These are phyloP conservation scores for Knufia fluminis DNA, from an alignment of 2,329 filamentous ascomycete species.

Conservation along the genomic window DNA sequence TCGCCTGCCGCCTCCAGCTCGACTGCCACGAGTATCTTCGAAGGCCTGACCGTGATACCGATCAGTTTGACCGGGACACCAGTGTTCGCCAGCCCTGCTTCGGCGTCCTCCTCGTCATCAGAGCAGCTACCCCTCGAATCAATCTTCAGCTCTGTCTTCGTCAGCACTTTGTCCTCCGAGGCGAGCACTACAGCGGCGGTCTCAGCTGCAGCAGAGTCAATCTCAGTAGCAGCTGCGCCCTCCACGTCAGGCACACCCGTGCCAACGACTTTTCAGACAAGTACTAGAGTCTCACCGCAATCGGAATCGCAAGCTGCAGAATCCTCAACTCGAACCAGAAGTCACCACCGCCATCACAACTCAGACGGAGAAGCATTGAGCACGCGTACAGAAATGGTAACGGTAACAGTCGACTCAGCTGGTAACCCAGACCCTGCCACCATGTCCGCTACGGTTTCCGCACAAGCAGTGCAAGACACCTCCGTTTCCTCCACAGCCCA, in stretches of 20 bases:
- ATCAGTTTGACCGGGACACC: background rate
- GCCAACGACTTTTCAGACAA: background rate
- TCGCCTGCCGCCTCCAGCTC: background rate
- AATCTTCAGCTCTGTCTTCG: background rate
- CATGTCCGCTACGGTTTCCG: background rate
- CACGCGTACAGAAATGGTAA: background rate
- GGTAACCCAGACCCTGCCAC: background rate
- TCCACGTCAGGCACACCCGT: background rate
- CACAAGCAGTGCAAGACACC: slow-evolving; percentile 1
- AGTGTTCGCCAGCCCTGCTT: background rate
- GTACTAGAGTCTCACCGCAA: background rate
- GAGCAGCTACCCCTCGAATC: too few relatives aligned
- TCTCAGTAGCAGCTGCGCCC: background rate
- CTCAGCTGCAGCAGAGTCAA: background rate
- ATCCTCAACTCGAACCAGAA: background rate
- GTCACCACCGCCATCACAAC: background rate
- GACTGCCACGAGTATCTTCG: background rate
- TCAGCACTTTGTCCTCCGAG: background rate
- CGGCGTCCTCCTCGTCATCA: background rate
- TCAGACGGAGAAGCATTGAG: too few relatives aligned
- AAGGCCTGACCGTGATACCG: background rate
- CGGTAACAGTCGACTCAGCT: background rate
- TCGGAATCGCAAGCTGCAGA: background rate
- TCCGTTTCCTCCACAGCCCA: slow-evolving; percentile 2
- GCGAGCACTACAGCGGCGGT: background rate